Evolutionary conservation across 2,329 filamentous ascomycete genomes (phyloP).

Genomic region (Trichoderma brevicompactum): DNA sequence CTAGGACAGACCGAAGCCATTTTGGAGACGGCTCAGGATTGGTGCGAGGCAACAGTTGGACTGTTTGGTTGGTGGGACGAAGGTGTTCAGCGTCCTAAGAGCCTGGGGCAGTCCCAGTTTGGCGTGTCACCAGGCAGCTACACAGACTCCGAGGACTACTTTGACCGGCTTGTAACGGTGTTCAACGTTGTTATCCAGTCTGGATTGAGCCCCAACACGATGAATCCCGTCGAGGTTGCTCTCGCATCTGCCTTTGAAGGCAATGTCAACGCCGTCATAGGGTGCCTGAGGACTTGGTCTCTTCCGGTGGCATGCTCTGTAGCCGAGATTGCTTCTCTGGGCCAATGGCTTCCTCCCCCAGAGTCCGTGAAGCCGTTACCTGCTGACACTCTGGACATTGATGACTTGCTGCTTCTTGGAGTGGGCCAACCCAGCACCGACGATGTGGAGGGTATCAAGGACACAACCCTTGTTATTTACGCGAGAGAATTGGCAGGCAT

Average conservation of each 20-base stretch:
- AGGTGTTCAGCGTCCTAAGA: constrained; percentile 56
- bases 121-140: constrained; percentile 46
- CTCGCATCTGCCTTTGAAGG: constrained; percentile 83
- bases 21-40: constrained; percentile 78
- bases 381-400: constrained; percentile 74
- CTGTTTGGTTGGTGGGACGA: constrained; percentile 94
- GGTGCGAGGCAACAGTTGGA: constrained; percentile 85
- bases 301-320: constrained; percentile 76
- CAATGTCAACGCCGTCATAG: constrained; percentile 75
- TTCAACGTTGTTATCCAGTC: constrained; percentile 71
- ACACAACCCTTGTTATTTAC: constrained; percentile 78
- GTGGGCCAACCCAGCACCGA: constrained; percentile 63
- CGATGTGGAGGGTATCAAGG: constrained; percentile 70
- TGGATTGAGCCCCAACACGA: constrained; percentile 76
- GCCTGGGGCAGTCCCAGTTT: constrained; percentile 47
- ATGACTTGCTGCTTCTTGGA: constrained; percentile 82
- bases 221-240: constrained; percentile 77
- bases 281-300: constrained; percentile 78
- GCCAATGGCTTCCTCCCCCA: constrained; percentile 72
- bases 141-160: constrained; percentile 68
- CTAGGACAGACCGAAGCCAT: constrained; percentile 78
- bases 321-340: constrained; percentile 81
- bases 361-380: constrained; percentile 50
- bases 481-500: constrained; percentile 67
- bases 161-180: constrained; percentile 71